A percentile compares a stretch with the other conserved stretches of the same genome.
These are phyloP conservation scores for Scheffersomyces quercinus DNA, from an alignment of 1,139 yeast genomes.

Conservation along the genomic window DNA sequence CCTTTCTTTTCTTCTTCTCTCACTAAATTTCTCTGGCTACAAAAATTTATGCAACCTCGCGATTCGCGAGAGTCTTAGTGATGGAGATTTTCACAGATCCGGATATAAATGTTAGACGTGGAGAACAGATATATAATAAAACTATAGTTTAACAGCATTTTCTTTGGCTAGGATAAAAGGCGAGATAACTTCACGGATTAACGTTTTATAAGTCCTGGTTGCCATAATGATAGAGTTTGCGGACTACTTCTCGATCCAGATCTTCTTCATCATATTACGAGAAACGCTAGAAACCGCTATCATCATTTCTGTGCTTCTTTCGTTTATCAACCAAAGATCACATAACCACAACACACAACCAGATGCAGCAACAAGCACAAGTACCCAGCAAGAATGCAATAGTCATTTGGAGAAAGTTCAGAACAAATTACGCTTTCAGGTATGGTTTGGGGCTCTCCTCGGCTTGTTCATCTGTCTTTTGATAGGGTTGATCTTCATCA, in stretches of 20 bases:
- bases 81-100: too few relatives aligned
- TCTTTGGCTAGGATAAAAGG: too few relatives aligned
- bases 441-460: constrained; percentile 77
- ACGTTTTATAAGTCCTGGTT: too few relatives aligned
- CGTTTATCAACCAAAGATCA: constrained; percentile 69
- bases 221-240: constrained; percentile 29
- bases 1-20: too few relatives aligned
- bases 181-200: too few relatives aligned
- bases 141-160: too few relatives aligned
- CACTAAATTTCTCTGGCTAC: too few relatives aligned
- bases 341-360: neutral
- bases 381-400: constrained; percentile 6
- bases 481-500: constrained; percentile 74
- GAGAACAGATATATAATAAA: too few relatives aligned
- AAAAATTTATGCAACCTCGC: too few relatives aligned
- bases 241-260: constrained; percentile 68
- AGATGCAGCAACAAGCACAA: neutral
- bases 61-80: too few relatives aligned
- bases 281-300: constrained; percentile 89
- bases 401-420: constrained; percentile 12
- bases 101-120: too few relatives aligned
- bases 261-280: constrained; percentile 82
- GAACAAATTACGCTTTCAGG: constrained; percentile 56
- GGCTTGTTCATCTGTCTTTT: constrained; percentile 76
- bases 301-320: constrained; percentile 78